Evolutionary conservation across 169 alveolate genomes (phyloP), one percentile per base, ranked within the genome.

Genomic region (Cryptosporidium meleagridis): DNA sequence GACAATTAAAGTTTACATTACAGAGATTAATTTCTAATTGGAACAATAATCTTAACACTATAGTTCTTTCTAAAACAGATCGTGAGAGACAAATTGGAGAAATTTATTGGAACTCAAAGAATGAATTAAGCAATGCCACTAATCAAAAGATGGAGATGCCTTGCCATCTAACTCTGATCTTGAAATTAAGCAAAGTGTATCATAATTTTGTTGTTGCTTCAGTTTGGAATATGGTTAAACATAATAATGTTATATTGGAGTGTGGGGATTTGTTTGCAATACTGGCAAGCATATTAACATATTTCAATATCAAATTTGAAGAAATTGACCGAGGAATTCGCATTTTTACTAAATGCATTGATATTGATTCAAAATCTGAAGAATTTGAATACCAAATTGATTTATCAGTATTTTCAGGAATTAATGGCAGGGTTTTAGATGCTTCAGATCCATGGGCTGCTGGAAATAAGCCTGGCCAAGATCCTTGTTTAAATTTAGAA

Each of bases 371-470:
- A 12, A 53, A 48, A 26, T 18, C 33, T 48, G 65, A 72, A 12
- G 70, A n/a, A 3, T n/a, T 26, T 10, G 51, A 65, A 1, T 80
- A 67, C 35, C 33, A 39, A 8, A 65, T 80, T 7, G 55, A 80
- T 29, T 7, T 80, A 29, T 59, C 89, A 26, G 0, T 80, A 10
- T 80, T 26, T 80, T 80, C 75, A 4, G 89, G 89, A n/a, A 61
- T 80, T 16, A 65, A 80, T 62, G 89, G 89, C 7, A 16, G 59
- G 10, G 23, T 65, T 4, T 39, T 80, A 45, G 67, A 59, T 44
- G 10, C n/a, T 9, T 16, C 55, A 1, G 89, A 65, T 31, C 80
- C 89, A 10, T 80, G 89, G 89, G 89, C 80, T n/a, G 89, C 55
- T 10, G 89, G 89, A 8, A 70, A 45, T 8, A 37, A 41, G 31